Evolutionary conservation across 2,329 filamentous ascomycete genomes (phyloP).

Genomic region (Achaetomium macrosporum): DNA sequence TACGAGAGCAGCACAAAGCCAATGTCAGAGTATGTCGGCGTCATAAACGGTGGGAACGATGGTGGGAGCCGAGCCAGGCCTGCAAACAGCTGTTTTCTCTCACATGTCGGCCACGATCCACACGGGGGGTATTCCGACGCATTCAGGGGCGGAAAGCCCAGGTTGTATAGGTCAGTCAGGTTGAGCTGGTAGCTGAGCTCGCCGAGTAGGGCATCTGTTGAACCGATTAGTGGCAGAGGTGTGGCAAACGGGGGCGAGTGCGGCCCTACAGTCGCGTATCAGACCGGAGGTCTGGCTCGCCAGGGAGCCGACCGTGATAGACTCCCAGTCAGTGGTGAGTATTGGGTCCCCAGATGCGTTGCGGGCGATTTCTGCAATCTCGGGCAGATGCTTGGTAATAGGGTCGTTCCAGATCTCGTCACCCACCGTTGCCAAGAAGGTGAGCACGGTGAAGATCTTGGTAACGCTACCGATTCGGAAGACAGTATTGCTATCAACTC

Average conservation of each 20-base stretch:
- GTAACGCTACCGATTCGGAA: slow-evolving; percentile 36
- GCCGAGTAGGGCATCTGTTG: slow-evolving; percentile 23
- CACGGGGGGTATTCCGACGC: slow-evolving; percentile 28
- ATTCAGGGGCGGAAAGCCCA: slow-evolving; percentile 29
- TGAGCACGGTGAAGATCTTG: slow-evolving; percentile 34
- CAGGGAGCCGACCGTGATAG: slow-evolving; percentile 20
- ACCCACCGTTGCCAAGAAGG: slow-evolving; percentile 31
- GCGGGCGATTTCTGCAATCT: slow-evolving; percentile 29
- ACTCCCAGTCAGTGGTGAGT: slow-evolving; percentile 20
- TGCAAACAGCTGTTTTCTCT: slow-evolving; percentile 22
- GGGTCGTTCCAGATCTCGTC: slow-evolving; percentile 34
- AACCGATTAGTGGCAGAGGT: not conserved
- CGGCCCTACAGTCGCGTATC: slow-evolving; percentile 30
- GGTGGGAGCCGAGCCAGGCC: slow-evolving; percentile 24
- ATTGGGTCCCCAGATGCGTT: slow-evolving; percentile 1
- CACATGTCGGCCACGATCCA: slow-evolving; percentile 29
- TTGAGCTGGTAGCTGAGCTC: slow-evolving; percentile 23
- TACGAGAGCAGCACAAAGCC: slow-evolving; percentile 34
- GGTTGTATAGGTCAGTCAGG: slow-evolving; percentile 15
- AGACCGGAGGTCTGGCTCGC: slow-evolving; percentile 29
- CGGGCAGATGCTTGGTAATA: slow-evolving; percentile 35
- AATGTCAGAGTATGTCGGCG: slow-evolving; percentile 35
- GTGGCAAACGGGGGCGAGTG: not conserved
- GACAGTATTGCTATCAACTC: slow-evolving; percentile 35
- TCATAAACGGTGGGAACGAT: slow-evolving; percentile 30